Percentiles rank a stretch among this genome's conserved stretches.
phyloP scores from a whole-genome alignment of 345 rosid species.

The Salix koriyanagi region DNA sequence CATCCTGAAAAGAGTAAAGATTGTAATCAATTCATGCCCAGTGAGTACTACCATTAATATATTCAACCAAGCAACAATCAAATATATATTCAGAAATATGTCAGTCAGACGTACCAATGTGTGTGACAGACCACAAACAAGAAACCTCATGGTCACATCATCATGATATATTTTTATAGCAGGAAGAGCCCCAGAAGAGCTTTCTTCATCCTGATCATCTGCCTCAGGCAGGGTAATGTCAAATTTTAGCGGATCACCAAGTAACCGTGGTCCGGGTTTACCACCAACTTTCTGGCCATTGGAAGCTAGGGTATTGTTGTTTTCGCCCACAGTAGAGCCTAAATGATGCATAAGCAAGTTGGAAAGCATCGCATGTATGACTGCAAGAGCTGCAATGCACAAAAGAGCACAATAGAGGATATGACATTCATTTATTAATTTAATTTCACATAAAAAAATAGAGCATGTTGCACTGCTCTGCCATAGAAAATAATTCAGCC shows the following conservation, averaged over 20 bases:
- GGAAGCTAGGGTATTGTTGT: conserved; percentile 33
- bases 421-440: background rate
- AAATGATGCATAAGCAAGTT: conserved; percentile 81
- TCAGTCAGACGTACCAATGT: conserved; percentile 49
- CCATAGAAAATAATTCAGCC: background rate
- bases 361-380: conserved; percentile 91
- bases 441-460: background rate
- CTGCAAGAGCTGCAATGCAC: conserved; percentile 72
- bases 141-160: conserved; percentile 80
- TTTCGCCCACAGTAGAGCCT: conserved; percentile 62
- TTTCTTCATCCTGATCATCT: conserved; percentile 67
- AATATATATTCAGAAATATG: conserved; percentile 9
- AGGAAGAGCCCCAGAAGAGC: conserved; percentile 67
- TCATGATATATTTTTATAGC: conserved; percentile 91
- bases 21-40: conserved; percentile 11
- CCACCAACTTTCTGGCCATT: conserved; percentile 39
- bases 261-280: conserved; percentile 62
- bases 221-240: conserved; percentile 58
- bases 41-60: background rate
- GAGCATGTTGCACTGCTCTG: background rate
- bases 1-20: conserved; percentile 54
- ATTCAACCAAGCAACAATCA: conserved; percentile 17
- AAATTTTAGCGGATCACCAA: conserved; percentile 91
- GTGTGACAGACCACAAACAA: conserved; percentile 74
- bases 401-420: background rate